These are phyloP conservation scores for Quillaja saponaria DNA, from an alignment of 306 rosid genomes.

Conservation along the genomic window DNA sequence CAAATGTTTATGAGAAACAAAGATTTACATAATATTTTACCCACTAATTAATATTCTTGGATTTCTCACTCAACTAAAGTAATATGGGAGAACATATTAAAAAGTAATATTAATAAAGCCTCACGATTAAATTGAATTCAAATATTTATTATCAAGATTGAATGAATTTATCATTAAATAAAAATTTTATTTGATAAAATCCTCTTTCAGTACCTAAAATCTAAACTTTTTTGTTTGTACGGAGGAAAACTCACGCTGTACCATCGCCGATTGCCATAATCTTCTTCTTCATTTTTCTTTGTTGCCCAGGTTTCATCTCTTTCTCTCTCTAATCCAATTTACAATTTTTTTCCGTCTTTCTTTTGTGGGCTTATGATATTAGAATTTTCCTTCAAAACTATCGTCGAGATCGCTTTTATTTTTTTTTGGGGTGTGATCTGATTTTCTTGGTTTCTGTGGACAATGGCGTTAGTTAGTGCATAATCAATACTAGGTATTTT, in stretches of 20 bases:
- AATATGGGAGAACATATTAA: no score
- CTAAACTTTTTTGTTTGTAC: not conserved
- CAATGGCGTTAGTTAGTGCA: no score
- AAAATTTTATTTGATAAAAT: not conserved
- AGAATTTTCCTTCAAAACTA: not conserved
- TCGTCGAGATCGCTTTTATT: constrained; percentile 29
- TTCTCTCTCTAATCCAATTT: not conserved
- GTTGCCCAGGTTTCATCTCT: constrained; percentile 24
- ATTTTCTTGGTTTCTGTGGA: constrained; percentile 15
- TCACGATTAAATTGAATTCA: no score
- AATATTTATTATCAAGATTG: no score
- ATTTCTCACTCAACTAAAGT: no score
- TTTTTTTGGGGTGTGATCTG: constrained; percentile 32
- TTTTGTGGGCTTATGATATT: not conserved
- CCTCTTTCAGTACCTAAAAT: not conserved
- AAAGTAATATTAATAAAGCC: no score
- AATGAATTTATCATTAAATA: no score
- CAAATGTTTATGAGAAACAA: no score
- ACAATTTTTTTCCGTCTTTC: not conserved
- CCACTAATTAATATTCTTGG: no score
- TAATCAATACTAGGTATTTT: constrained; percentile 18
- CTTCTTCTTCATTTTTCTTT: constrained; percentile 21
- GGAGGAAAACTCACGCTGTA: constrained; percentile 22
- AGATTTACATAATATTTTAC: no score
- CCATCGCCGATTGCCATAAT: constrained; percentile 14